Evolutionary conservation across 176 grass and related monocot species (phyloP).

Genomic region (Lolium multiflorum): DNA sequence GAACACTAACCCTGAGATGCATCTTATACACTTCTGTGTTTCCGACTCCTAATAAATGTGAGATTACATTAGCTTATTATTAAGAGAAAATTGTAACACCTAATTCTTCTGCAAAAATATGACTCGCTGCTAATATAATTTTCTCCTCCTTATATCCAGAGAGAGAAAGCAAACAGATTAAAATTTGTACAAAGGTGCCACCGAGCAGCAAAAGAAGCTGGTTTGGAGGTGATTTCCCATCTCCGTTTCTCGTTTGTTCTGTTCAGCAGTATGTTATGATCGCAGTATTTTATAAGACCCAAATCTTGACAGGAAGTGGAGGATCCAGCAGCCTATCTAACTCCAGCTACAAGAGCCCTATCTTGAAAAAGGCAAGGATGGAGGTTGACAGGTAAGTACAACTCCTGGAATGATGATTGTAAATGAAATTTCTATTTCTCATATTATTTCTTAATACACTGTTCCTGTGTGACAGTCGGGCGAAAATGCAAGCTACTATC

Average conservation of each 20-base stretch:
- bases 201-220: conserved; percentile 63
- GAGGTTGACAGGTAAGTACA: conserved; percentile 55
- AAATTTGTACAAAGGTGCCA: conserved; percentile 62
- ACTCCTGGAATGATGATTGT: conserved; percentile 4
- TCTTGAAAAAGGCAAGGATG: conserved; percentile 55
- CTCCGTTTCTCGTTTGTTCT: conserved; percentile 6
- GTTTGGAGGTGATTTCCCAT: conserved; percentile 43
- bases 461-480: conserved; percentile 42
- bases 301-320: conserved; percentile 49
- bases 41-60: not conserved
- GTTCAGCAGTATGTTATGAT: not conserved
- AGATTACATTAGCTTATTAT: not conserved
- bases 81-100: conserved; percentile 2
- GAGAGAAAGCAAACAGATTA: conserved; percentile 64
- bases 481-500: conserved; percentile 56
- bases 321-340: conserved; percentile 59
- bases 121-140: not conserved
- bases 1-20: not conserved
- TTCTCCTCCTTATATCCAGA: conserved; percentile 40
- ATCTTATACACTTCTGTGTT: not conserved
- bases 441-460: conserved; percentile 46
- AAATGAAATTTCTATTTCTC: conserved; percentile 26
- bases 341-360: conserved; percentile 58
- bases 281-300: not conserved
- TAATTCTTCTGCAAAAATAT: not conserved